Percentiles rank a stretch among this genome's conserved stretches.
These are phyloP conservation scores for Podospora pseudopauciseta DNA, from an alignment of 495 filamentous ascomycete genomes.

Conservation along the genomic window DNA sequence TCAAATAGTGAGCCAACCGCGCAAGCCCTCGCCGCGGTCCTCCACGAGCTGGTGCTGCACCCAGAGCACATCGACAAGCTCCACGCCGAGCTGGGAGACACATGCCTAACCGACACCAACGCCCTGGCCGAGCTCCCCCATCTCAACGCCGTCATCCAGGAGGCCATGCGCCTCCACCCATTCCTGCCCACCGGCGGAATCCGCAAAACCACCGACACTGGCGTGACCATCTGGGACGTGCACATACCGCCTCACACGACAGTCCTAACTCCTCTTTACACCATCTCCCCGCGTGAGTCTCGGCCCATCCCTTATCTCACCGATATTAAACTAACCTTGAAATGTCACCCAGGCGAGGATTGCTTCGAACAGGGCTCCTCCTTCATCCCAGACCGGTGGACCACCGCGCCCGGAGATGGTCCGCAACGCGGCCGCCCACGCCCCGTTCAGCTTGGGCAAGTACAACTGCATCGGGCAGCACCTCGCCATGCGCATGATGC, in stretches of 20 bases:
- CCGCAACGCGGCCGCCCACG: constrained; percentile 41
- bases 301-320: not conserved
- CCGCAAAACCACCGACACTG: constrained; percentile 43
- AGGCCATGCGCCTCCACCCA: constrained; percentile 53
- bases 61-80: not conserved
- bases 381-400: constrained; percentile 55
- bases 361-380: constrained; percentile 11
- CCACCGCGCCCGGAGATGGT: constrained; percentile 42
- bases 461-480: not conserved
- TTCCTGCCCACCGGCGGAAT: constrained; percentile 44
- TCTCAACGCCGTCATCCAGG: constrained; percentile 51
- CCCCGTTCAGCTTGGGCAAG: not conserved
- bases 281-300: constrained; percentile 27
- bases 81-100: not conserved
- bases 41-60: not conserved
- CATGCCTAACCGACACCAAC: not conserved
- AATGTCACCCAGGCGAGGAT: constrained; percentile 5
- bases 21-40: not conserved
- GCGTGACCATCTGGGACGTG: constrained; percentile 41
- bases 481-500: not conserved
- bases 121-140: constrained; percentile 20
- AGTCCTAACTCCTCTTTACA: constrained; percentile 43
- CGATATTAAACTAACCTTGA: not conserved
- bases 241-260: constrained; percentile 43
- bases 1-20: constrained; percentile 1